A percentile compares a stretch with the other conserved stretches of the same genome.
phyloP scores from a whole-genome alignment of 1,284 basidiomycete genomes.

The Ceratobasidium sp. region DNA sequence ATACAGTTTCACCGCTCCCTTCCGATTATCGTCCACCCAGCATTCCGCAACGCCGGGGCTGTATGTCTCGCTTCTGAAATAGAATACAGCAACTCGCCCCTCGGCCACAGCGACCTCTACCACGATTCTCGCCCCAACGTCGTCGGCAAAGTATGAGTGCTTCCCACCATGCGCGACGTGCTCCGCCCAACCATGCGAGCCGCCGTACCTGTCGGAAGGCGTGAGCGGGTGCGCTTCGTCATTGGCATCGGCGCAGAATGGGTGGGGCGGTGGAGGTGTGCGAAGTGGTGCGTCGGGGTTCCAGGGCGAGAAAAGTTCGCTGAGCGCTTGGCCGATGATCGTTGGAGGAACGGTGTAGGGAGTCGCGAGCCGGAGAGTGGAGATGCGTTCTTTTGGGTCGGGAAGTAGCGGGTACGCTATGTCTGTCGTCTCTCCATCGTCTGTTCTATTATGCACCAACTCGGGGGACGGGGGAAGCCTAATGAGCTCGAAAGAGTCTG shows the following conservation, averaged over 20 bases:
- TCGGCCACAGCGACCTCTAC: constrained; percentile 45
- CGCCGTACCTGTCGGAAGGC: constrained; percentile 39
- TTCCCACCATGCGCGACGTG: constrained; percentile 45
- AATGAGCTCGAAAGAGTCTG: constrained; percentile 41
- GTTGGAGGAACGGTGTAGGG: constrained; percentile 45
- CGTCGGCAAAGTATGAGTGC: constrained; percentile 45
- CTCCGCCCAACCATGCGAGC: constrained; percentile 41
- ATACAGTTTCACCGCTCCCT: constrained; percentile 45
- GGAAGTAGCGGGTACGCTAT: constrained; percentile 45
- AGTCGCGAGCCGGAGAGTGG: constrained; percentile 36
- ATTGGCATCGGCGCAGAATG: constrained; percentile 48
- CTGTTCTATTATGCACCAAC: constrained; percentile 38
- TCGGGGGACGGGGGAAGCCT: constrained; percentile 34
- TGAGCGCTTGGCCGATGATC: constrained; percentile 42
- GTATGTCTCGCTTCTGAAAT: constrained; percentile 45
- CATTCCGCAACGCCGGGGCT: constrained; percentile 47
- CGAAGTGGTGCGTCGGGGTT: constrained; percentile 31
- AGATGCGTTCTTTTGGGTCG: constrained; percentile 38
- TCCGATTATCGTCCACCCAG: constrained; percentile 48
- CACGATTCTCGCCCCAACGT: constrained; percentile 42
- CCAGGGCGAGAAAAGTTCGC: constrained; percentile 45
- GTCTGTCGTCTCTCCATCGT: constrained; percentile 42
- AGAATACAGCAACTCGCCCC: constrained; percentile 47
- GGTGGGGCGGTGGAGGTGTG: constrained; percentile 37
- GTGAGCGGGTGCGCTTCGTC: constrained; percentile 44